Conservation (phyloP, 345 rosid genomes). For the Psidium friedrichsthalianum region DNA sequence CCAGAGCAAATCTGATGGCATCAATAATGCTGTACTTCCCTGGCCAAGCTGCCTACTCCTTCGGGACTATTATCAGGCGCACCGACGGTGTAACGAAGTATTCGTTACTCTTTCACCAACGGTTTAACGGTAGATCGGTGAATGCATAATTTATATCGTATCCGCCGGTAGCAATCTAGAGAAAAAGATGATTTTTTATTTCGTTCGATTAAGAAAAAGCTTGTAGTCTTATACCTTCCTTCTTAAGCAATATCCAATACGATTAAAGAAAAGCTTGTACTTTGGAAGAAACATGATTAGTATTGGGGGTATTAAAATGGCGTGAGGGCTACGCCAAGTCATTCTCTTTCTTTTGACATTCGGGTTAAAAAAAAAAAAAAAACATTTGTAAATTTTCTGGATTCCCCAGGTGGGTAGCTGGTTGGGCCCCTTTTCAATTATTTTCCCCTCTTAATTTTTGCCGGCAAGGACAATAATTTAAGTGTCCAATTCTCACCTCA, state of each 20-base stretch:
- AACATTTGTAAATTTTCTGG: neutral
- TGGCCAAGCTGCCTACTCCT: neutral
- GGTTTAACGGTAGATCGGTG: too few relatives aligned
- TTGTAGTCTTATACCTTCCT: neutral
- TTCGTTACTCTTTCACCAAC: neutral
- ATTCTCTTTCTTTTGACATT: neutral
- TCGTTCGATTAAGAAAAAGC: neutral
- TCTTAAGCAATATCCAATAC: neutral
- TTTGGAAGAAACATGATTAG: neutral
- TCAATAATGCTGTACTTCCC: neutral
- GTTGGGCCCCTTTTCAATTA: neutral
- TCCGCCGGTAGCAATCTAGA: neutral
- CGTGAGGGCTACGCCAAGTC: neutral
- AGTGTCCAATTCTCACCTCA: neutral
- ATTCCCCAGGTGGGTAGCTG: neutral
- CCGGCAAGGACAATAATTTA: neutral
- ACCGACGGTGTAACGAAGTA: neutral
- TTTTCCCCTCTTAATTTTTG: neutral
- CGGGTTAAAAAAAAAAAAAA: neutral
- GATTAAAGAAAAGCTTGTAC: neutral
- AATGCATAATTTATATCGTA: too few relatives aligned
- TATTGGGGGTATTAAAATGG: neutral
- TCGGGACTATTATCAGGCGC: neutral
- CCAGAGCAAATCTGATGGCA: neutral
- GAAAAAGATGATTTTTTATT: neutral